Base-by-base conservation (phyloP, 2,329 filamentous ascomycete genomes). In the Passalora sequoiae region DNA sequence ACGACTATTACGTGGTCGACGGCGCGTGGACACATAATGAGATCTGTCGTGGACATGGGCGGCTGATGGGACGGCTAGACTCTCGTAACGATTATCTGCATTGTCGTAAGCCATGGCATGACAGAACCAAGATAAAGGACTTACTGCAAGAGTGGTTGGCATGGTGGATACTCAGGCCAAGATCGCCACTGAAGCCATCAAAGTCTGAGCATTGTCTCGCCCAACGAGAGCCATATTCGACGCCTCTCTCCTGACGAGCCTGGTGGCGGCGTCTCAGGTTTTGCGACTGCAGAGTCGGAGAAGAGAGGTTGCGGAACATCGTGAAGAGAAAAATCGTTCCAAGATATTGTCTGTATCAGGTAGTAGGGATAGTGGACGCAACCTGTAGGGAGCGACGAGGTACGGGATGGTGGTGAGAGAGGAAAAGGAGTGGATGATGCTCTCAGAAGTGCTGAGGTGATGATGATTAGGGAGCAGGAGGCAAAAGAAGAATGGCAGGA, bases 131-230 rank as follows among this genome's bases (percentile, higher is more conserved):
- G 6, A 10, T 8, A 8, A 35, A 5, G n/a, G 10, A 50, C 53
- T 30, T 41, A 60, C 56, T 52, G 42, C 33, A 56, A 6, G 40
- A 46, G 31, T 37, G 30, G 6, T 28, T 36, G 16, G 56, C 48
- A 29, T 56, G 49, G 36, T 59, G 58, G 13, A 61, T 53, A 53
- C 59, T 60, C 30, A 60, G 43, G 32, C 60, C 54, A 13, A 59
- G 54, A 20, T 37, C 39, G 22, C 46, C 38, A 20, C 33, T 28
- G 6, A 21, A 35, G 5, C 29, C 27, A n/a, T 50, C 43, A n/a
- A 38, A 37, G 13, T 36, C 41, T 12, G 43, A 40, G 22, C 40
- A 49, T 10, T 39, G 46, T 38, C 42, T 27, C 27, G 50, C 46
- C 27, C 44, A 50, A 12, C 30, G 43, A 20, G 38, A 39, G 36